Percentiles rank a stretch among this genome's conserved stretches.
Evolutionary conservation across 208 protist species (phyloP).

Genomic region (Jaenimonas drosophilae): DNA sequence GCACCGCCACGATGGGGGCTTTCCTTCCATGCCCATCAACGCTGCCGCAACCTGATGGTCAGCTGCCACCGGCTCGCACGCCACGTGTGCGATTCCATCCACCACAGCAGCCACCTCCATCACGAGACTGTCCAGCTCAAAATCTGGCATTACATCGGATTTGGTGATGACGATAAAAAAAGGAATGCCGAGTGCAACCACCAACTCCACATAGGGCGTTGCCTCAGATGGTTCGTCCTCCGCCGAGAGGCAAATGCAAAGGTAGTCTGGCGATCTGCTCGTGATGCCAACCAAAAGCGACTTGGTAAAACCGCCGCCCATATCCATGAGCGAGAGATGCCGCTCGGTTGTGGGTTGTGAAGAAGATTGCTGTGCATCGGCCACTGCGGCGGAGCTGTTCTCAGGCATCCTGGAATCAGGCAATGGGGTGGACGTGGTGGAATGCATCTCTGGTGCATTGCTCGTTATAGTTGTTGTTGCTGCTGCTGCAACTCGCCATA

Average conservation of each 20-base stretch:
- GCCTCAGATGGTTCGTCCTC: background rate
- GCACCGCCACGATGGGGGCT: conserved; percentile 23
- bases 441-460: no score
- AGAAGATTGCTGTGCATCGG: no score
- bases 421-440: no score
- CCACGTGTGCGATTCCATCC: conserved; percentile 16
- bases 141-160: conserved; percentile 87
- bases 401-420: no score
- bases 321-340: conserved; percentile 46
- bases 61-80: conserved; percentile 3
- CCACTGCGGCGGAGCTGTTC: background rate
- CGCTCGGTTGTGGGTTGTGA: background rate
- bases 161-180: conserved; percentile 83
- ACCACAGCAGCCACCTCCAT: conserved; percentile 66
- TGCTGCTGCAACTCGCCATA: conserved; percentile 87
- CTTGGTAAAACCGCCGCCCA: conserved; percentile 73
- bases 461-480: no score
- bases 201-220: background rate
- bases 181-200: background rate
- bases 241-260: conserved; percentile 20
- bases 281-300: conserved; percentile 71
- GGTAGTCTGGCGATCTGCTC: conserved; percentile 60
- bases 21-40: background rate
- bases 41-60: background rate
- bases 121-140: conserved; percentile 87